Base-by-base conservation (phyloP, 2,329 filamentous ascomycete species). In the Hymenotorrendiella dingleyae region DNA sequence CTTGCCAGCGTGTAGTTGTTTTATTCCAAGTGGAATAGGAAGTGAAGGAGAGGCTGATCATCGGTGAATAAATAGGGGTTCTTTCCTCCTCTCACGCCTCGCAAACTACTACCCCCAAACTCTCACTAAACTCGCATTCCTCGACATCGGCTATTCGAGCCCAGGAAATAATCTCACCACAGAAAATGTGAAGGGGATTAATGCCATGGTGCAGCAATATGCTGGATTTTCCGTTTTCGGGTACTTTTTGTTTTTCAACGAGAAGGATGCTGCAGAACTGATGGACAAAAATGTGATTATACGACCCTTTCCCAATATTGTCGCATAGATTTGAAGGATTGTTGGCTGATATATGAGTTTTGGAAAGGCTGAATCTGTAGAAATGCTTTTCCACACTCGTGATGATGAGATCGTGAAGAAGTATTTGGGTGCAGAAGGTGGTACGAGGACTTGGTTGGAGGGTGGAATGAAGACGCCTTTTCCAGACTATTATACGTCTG, bases 211-310 rank as follows among this genome's bases (percentile, higher is more conserved):
- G 21, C 28, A 46, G 20, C 19, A 53, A 19, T 23, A 42, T 7
- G 26, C 48, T 19, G 48, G 48, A 1, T 54, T 47, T 38, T 38
- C 42, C 7, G 41, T 52, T 3, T 50, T 54, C 26, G 50, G 52
- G 10, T 54, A 56, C 21, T 50, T 50, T 33, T 32, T 48, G 6
- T 54, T 55, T 28, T 54, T 55, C 19, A 35, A 49, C 9, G 50
- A 54, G 24, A 42, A 50, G 7, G 47, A 41, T 40, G 49, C 52
- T 24, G 35, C 40, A 4, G 38, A 48, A 20, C 20, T 54, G 22
- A 45, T 54, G 39, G 34, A 50, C 40, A 30, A 32, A 12, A 34
- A 49, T 45, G 51, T 55, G 22, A 14, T 45, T 42, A 10, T 24
- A 41, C 9, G 8, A 9, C n/a, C n/a, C n/a, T 27, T 40, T 16